Evolutionary conservation across 2,329 filamentous ascomycete genomes (phyloP), one percentile per base, ranked within the genome.

Genomic region (Penicillium crustosum): DNA sequence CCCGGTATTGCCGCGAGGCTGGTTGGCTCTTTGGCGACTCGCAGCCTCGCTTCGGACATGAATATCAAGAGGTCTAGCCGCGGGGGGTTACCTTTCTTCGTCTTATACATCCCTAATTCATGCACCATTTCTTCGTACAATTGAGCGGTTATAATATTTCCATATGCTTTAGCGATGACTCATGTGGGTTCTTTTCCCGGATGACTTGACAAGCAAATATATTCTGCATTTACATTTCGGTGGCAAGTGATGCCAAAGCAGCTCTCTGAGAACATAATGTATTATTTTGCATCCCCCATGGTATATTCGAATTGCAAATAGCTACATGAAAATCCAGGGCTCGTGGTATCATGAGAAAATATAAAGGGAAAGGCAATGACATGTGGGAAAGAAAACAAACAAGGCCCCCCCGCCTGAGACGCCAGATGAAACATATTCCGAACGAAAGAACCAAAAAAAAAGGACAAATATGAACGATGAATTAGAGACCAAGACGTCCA

Each of bases 1-100:
- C 82, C 44, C 87, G 89, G 47, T 97, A 96, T 77, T 97, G 93
- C 75, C 86, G 94, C 59, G 93, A 97, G 75, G 93, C 93, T 4
- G 92, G 90, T 7, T 88, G 90, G 75, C 77, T 97, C 49, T 96
- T 97, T 79, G 90, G 91, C 21, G 89, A 89, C 35, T 64, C 57
- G 6, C 57, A 63, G 42, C 49, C 60, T 4, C 53, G 51, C 9
- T 58, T 59, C 29, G 58, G 53, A 13, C 53, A 52, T 19, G 64
- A 64, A 38, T 61, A 61, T 39, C 58, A 57, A 27, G 61, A 66
- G 36, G 64, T 64, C 9, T 67, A 61, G 36, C n/a, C 33, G 4
- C 7, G 17, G 17, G 35, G 35, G 9, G 36, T 21, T 33, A 19
- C 8, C 29, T 25, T 25, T 25, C 31, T n/a, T n/a, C n/a, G 21